Evolutionary conservation across 257 asterid genomes (phyloP).

Genomic region (Fraxinus excelsior): DNA sequence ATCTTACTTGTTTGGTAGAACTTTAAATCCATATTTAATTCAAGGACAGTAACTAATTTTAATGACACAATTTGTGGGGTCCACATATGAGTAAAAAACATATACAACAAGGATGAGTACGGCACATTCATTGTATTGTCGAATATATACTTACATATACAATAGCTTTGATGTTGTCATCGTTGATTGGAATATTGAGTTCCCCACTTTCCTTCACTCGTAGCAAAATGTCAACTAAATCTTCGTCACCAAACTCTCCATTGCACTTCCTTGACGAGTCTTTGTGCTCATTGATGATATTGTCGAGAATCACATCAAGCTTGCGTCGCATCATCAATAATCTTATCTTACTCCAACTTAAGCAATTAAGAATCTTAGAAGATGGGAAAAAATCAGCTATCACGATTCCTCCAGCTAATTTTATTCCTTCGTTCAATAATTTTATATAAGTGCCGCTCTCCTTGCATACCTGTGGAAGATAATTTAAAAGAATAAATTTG

Average conservation of each 20-base stretch:
- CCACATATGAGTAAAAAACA: too few species aligned
- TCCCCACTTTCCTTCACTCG: slow-evolving; percentile 17
- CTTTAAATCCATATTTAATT: too few species aligned
- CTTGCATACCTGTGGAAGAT: slow-evolving; percentile 7
- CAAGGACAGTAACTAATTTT: too few species aligned
- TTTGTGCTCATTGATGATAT: slow-evolving; percentile 16
- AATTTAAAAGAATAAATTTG: too few species aligned
- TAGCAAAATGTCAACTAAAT: slow-evolving; percentile 28
- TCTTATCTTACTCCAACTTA: slow-evolving; percentile 21
- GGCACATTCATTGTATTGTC: too few species aligned
- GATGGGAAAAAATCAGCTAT: slow-evolving; percentile 27
- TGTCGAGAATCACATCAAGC: slow-evolving; percentile 26
- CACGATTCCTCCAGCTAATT: slow-evolving; percentile 6
- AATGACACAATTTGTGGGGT: too few species aligned
- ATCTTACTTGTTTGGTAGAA: too few species aligned
- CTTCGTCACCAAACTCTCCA: slow-evolving; percentile 31
- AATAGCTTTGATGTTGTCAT: slow-evolving; percentile 34
- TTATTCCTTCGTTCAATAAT: neutral
- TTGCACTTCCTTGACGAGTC: neutral
- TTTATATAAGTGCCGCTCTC: neutral
- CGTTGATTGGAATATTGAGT: slow-evolving; percentile 27
- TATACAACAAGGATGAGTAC: too few species aligned
- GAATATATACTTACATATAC: slow-evolving; percentile 22
- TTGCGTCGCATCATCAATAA: slow-evolving; percentile 13
- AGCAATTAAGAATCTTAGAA: neutral